Evolutionary conservation across 2,329 filamentous ascomycete genomes (phyloP), one percentile per base, ranked within the genome.

Genomic region (Gliomastix tumulicola): DNA sequence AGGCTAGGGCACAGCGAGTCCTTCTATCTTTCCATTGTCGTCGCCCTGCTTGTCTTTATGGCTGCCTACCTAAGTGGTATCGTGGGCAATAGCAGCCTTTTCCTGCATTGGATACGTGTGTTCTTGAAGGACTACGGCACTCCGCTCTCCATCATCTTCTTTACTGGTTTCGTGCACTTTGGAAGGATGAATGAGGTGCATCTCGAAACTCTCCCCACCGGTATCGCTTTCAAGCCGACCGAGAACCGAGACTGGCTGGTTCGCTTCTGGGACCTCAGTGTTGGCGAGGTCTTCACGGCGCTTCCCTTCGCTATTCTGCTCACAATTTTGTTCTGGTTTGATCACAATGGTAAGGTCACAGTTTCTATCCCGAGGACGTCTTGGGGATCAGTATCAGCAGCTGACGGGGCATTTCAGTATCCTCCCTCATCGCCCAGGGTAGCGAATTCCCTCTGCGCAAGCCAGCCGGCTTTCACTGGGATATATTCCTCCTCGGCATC

Each of bases 91-190:
- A 82, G 84, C 50, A 74, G 72, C 34, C 67, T 94, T 3, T 90
- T 94, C 56, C 74, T 78, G 15, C 79, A 88, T 39, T 77, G 80
- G 25, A 63, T 92, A 8, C 76, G 88, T 16, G 79, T 89, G 44
- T 94, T 94, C 49, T 71, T 94, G 45, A 88, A 92, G 54, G 88
- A 94, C 57, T 94, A 94, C 53, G 88, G 87, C 36, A 94, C 87
- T 0, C 87, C 88, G 0, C 64, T 90, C 42, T 87, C 84, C 0
- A 75, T 89, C 37, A 65, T 94, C 41, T 94, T 94, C 68, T 94
- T 94, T 56, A 88, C 88, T 0, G 88, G 88, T 1, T 94, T 94
- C 50, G 82, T 92, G 2, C 84, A 92, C 56, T 77, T 94, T 43
- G 88, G 88, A 7, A 81, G 84, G 49, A 90, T 95, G 84, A 64